phyloP scores from a whole-genome alignment of 805 yeast species.

The Maudiozyma bulderi region DNA sequence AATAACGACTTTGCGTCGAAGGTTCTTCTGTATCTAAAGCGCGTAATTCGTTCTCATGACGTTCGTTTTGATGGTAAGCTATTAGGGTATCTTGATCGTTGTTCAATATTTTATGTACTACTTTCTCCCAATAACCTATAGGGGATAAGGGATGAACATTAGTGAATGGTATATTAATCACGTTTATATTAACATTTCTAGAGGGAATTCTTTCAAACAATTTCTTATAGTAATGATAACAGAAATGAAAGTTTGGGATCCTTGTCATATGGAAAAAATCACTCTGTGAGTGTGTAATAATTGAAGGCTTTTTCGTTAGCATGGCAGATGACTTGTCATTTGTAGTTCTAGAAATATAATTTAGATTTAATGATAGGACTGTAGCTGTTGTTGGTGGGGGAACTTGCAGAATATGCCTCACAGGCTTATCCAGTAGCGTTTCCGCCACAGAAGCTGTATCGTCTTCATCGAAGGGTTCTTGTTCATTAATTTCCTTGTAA shows the following conservation, averaged over 20 bases:
- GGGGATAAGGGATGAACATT: slow-evolving; percentile 27
- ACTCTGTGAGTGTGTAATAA: slow-evolving; percentile 18
- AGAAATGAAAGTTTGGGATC: slow-evolving; percentile 26
- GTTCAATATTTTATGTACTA: slow-evolving; percentile 5
- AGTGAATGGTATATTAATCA: slow-evolving; percentile 28
- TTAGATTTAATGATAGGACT: slow-evolving; percentile 17
- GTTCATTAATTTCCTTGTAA: slow-evolving; percentile 6
- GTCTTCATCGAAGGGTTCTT: slow-evolving; percentile 4
- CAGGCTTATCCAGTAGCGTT: slow-evolving; percentile 19
- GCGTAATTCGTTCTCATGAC: background rate
- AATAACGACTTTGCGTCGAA: slow-evolving; percentile 3
- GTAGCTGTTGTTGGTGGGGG: slow-evolving; percentile 30
- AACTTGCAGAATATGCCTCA: slow-evolving; percentile 11
- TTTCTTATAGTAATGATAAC: slow-evolving; percentile 21
- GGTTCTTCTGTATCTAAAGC: background rate
- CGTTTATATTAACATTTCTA: slow-evolving; percentile 19
- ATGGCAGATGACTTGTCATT: slow-evolving; percentile 4
- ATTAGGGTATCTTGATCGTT: slow-evolving; percentile 25
- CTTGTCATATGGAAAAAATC: slow-evolving; percentile 15
- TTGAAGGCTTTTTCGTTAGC: slow-evolving; percentile 13
- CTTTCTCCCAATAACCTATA: slow-evolving; percentile 15
- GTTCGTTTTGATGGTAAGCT: slow-evolving; percentile 7
- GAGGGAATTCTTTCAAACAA: slow-evolving; percentile 27
- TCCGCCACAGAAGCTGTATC: slow-evolving; percentile 17
- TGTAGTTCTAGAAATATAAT: slow-evolving; percentile 15